A percentile compares a stretch with the other conserved stretches of the same genome.
Conservation (phyloP, 1,139 yeast genomes). For the Scheffersomyces quercinus region DNA sequence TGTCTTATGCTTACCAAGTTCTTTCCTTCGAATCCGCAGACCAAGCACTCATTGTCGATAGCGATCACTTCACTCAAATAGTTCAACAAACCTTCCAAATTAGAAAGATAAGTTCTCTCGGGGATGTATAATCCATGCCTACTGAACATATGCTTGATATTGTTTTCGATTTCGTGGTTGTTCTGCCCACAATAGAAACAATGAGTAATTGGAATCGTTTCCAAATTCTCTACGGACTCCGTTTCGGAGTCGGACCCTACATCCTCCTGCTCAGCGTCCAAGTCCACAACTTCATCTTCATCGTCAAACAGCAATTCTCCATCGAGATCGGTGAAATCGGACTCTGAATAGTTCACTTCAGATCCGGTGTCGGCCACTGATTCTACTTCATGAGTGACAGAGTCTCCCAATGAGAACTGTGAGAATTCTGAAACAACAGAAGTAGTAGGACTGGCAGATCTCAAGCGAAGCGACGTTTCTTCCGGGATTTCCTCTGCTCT, state of each 20-base stretch:
- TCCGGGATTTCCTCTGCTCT: constrained; percentile 7
- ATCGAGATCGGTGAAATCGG: constrained; percentile 40
- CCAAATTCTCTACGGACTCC: constrained; percentile 23
- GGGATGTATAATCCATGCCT: constrained; percentile 55
- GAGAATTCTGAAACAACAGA: constrained; percentile 62
- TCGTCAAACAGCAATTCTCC: constrained; percentile 24
- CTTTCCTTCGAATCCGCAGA: constrained; percentile 54
- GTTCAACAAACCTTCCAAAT: constrained; percentile 46
- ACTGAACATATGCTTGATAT: constrained; percentile 49
- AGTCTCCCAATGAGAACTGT: constrained; percentile 65
- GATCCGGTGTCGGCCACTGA: constrained; percentile 48
- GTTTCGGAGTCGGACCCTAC: constrained; percentile 9
- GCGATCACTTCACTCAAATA: constrained; percentile 46
- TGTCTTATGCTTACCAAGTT: constrained; percentile 53
- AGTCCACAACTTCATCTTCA: constrained; percentile 24
- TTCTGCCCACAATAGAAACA: constrained; percentile 46
- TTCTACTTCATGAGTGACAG: constrained; percentile 40
- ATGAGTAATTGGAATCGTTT: constrained; percentile 31
- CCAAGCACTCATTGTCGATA: constrained; percentile 49
- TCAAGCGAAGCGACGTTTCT: constrained; percentile 16
- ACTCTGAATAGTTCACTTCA: constrained; percentile 47
- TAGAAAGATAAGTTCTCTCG: constrained; percentile 41
- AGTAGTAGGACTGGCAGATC: constrained; percentile 52
- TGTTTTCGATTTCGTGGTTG: constrained; percentile 40
- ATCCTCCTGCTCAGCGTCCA: constrained; percentile 16